Evolutionary conservation across 768 basidiomycete species (phyloP), one percentile per base, ranked within the genome.

Genomic region (Tylopilus balloui): DNA sequence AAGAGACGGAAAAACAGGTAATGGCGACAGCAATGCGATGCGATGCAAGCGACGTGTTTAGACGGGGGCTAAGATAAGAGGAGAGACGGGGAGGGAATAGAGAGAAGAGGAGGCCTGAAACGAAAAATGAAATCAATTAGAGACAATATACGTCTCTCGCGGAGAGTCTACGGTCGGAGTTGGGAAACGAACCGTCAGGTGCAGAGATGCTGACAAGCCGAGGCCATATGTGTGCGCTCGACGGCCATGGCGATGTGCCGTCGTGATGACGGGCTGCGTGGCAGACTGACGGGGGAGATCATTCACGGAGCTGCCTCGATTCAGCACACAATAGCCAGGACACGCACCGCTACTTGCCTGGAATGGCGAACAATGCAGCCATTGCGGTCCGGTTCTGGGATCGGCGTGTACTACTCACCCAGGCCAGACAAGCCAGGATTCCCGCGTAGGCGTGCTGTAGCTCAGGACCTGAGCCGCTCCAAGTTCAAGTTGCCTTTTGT

Each of bases 401-500:
- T 60, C 56, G 54, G 59, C 57, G 43, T 32, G n/a, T n/a, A n/a
- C n/a, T n/a, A 45, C 47, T 42, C 31, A 36, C 42, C 43, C 23
- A 47, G 38, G 23, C 29, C 37, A 36, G 35, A 55, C 36, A 46
- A n/a, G n/a, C n/a, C n/a, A n/a, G n/a, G n/a, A n/a, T n/a, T n/a
- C n/a, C n/a, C n/a, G n/a, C n/a, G n/a, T n/a, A n/a, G n/a, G n/a
- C n/a, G n/a, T n/a, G n/a, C n/a, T n/a, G n/a, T n/a, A n/a, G n/a
- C n/a, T n/a, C n/a, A 43, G 17, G 13, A 13, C 46, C 34, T 45
- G 36, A 50, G 36, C 36, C n/a, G 34, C 25, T 29, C 43, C 44
- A n/a, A n/a, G n/a, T n/a, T n/a, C n/a, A n/a, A n/a, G n/a, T 64
- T 63, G 49, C 55, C 62, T 61, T 57, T 72, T 73, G 69, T 67